Conservation (phyloP, 2,329 filamentous ascomycete species). For the Thermochaetoides dissita region DNA sequence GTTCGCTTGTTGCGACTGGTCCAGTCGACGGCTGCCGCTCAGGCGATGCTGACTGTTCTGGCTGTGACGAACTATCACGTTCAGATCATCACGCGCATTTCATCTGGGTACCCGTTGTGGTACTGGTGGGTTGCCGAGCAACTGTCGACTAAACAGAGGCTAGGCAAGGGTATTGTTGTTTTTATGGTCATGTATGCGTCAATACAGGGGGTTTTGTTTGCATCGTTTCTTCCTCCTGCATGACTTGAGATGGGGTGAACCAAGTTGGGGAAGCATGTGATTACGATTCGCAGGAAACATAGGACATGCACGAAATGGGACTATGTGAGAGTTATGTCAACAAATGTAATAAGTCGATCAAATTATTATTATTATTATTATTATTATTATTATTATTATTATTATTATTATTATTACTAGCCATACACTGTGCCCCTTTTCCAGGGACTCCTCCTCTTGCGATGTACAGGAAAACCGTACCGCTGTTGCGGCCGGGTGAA, state of each 20-base stretch:
- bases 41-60: conserved; percentile 56
- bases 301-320: not conserved
- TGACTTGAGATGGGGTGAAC: conserved; percentile 22
- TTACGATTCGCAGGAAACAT: not conserved
- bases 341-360: not conserved
- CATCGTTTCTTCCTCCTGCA: conserved; percentile 83
- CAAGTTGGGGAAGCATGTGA: not conserved
- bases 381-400: not conserved
- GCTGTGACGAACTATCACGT: conserved; percentile 77
- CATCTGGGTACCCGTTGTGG: conserved; percentile 81
- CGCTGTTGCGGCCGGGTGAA: not conserved
- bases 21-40: conserved; percentile 52
- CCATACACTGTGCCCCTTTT: not conserved
- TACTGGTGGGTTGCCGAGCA: conserved; percentile 61
- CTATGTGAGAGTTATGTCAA: not conserved
- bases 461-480: not conserved
- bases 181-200: conserved; percentile 71
- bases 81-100: conserved; percentile 81
- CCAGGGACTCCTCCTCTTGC: not conserved
- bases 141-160: conserved; percentile 21
- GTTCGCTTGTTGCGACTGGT: conserved; percentile 22
- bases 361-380: not conserved
- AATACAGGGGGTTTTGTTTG: conserved; percentile 72
- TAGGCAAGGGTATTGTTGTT: conserved; percentile 31
- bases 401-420: not conserved